Evolutionary conservation across 2,329 filamentous ascomycete species (phyloP).

Genomic region (Salinomyces thailandicus): DNA sequence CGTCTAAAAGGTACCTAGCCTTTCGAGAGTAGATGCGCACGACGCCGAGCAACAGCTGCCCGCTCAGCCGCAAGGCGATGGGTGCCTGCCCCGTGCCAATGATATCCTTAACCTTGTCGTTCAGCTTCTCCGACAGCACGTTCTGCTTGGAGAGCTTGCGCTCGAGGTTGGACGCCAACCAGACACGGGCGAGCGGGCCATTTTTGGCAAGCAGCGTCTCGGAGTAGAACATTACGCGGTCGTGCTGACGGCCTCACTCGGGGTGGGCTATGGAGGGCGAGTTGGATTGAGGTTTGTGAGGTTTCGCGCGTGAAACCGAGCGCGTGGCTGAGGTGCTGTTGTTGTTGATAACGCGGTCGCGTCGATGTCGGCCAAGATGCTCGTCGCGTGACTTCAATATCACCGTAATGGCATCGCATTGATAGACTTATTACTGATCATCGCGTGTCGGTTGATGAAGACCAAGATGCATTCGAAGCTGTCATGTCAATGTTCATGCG

Average conservation of each 20-base stretch:
- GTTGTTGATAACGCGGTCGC: neutral
- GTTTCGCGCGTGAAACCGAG: no score
- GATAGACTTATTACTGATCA: no score
- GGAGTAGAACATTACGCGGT: constrained; percentile 77
- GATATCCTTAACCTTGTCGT: constrained; percentile 89
- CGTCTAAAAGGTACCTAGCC: constrained; percentile 88
- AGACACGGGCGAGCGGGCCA: constrained; percentile 91
- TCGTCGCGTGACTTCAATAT: no score
- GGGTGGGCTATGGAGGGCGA: neutral
- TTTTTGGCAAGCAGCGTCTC: constrained; percentile 93
- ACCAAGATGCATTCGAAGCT: no score
- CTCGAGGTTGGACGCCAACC: constrained; percentile 95
- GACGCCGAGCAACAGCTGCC: constrained; percentile 87
- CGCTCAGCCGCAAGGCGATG: constrained; percentile 86
- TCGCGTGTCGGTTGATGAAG: no score
- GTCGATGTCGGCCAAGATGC: neutral
- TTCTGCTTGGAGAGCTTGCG: constrained; percentile 97
- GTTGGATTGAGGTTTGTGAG: no score
- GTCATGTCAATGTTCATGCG: no score
- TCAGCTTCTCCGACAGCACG: constrained; percentile 86
- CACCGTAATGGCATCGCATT: no score
- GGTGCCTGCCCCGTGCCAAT: constrained; percentile 87
- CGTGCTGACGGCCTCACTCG: neutral
- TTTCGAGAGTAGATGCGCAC: constrained; percentile 97
- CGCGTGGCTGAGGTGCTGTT: neutral